Evolutionary conservation across 768 basidiomycete genomes (phyloP), one percentile per base, ranked within the genome.

Genomic region (Lentinus brumalis): DNA sequence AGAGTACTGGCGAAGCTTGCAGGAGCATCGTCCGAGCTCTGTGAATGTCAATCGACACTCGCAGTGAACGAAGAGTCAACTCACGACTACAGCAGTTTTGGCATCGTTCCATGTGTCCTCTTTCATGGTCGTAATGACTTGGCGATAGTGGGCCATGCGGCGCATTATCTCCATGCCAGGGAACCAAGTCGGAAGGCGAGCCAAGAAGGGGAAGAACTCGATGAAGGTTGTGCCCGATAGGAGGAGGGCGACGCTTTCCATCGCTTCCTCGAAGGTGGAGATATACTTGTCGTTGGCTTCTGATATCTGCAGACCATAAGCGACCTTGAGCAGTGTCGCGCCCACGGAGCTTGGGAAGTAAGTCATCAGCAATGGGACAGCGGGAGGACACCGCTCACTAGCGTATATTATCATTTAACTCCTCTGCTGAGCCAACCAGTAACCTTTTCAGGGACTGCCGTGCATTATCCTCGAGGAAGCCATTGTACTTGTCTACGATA

Each of bases 161-260:
- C 73, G 72, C 68, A 83, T 81, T 73, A 91, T 91, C 1, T 79
- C 79, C 4, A 82, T 79, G 5, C 87, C 87, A 31, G 89, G 89
- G 50, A 84, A 73, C 85, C 86, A 89, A 44, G 69, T 67, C 0
- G 89, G 89, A 30, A 89, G 65, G 63, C 82, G 68, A 66, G 78
- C 79, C 61, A 90, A 46, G 21, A 68, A 52, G 5, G 69, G 69
- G 12, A 72, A 10, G 30, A 66, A 62, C 40, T 72, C 70, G 44
- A 72, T 69, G 11, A 70, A 57, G 62, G 64, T 71, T 1, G 66
- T 45, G 6, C 70, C 70, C 11, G 71, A 67, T 6, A 41, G 29
- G 16, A 59, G 49, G 3, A 51, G 30, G 18, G 49, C 38, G 8
- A 50, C 8, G 40, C 32, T 50, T 5, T 42, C 16, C 18, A 60